Evolutionary conservation across 1,139 yeast genomes (phyloP), one percentile per base, ranked within the genome.

Genomic region (Starmera stellimalicola): DNA sequence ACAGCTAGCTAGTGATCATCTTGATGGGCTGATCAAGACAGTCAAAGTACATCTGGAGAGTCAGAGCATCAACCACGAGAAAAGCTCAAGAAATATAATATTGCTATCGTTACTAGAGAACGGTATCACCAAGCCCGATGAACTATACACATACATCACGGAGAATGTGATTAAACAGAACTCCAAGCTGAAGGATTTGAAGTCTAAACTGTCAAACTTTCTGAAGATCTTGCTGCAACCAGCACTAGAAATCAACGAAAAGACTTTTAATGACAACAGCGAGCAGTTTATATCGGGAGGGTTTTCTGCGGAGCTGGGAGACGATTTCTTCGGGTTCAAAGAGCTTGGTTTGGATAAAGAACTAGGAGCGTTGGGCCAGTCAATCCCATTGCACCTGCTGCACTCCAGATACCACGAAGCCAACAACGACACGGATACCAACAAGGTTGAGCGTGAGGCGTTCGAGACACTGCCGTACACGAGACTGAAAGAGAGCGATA

Each of bases 261-360:
- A 73, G 37, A 81, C 79, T 45, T 91, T 91, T 55, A 77, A 66
- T 29, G 98, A 91, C 51, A 84, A 87, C 48, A 82, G 94, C 52
- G 97, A 91, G 42, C 95, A 88, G 54, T 91, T 88, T 50, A 63
- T 88, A 47, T 83, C 93, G 16, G 99, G 99, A 38, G 96, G 87
- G 49, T 93, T 91, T 53, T 80, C 95, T 1, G 81, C 75, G 48
- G 95, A 87, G 42, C 63, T 91, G 33, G 98, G 98, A 11, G 94
- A 82, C 45, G 99, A 93, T 58, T 91, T 88, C 67, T 93, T 93
- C 62, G 99, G 99, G 0, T 93, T 93, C 63, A 81, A 73, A 50
- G 97, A 88, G 46, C 65, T 93, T 32, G 98, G 98, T 0, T 64
- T 93, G 42, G 98, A 91, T 50, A 83, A 80, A 50, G 99, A 93